A percentile compares a stretch with the other conserved stretches of the same genome.
Conservation (phyloP, 495 filamentous ascomycete species). For the Annulohypoxylon moriforme region DNA sequence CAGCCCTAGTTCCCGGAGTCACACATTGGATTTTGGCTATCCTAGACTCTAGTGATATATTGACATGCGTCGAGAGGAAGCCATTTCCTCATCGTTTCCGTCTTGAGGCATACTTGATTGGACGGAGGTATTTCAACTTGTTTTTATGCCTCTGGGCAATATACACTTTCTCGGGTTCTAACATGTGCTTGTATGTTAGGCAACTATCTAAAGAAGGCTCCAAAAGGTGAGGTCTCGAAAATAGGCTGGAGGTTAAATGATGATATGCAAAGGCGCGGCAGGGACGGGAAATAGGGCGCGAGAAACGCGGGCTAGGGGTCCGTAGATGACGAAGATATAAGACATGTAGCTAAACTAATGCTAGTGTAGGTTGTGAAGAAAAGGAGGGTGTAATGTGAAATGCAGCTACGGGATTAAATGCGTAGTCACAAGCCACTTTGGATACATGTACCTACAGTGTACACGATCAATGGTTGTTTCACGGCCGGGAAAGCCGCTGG, state of each 20-base stretch:
- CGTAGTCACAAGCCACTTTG: neutral
- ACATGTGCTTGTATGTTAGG: neutral
- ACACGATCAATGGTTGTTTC: neutral
- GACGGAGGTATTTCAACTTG: neutral
- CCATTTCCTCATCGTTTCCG: neutral
- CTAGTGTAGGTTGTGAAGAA: neutral
- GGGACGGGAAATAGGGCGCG: neutral
- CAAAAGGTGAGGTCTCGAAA: neutral
- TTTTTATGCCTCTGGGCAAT: neutral
- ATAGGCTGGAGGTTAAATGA: no score
- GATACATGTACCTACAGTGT: neutral
- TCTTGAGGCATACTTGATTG: neutral
- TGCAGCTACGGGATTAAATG: neutral
- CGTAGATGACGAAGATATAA: neutral
- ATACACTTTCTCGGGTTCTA: neutral
- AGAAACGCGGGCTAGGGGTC: neutral
- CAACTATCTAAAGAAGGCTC: neutral
- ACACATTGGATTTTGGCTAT: neutral
- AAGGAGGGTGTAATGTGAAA: no score
- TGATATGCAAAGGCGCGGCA: neutral
- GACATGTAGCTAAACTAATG: neutral
- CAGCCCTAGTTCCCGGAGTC: neutral
- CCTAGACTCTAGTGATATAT: neutral
- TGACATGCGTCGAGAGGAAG: neutral
- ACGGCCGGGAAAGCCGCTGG: conserved; percentile 2